Base-by-base conservation (phyloP, 169 alveolate species). In the Plasmodium billcollinsi region DNA sequence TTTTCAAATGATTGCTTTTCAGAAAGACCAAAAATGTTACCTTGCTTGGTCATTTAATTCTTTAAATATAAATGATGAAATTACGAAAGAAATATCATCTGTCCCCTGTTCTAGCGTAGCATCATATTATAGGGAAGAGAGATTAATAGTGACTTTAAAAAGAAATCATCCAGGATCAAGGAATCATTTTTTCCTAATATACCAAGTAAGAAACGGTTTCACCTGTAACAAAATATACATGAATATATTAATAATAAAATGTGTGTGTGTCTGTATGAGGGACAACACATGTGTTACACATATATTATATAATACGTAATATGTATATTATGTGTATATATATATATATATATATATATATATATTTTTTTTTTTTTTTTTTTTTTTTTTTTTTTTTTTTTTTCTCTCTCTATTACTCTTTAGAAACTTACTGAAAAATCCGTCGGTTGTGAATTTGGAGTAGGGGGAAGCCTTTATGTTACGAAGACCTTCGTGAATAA, bases 31-130 rank as follows among this genome's bases (percentile, higher is more conserved):
- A 12, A 43, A 3, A n/a, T 76, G 89, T 65, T 76, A 76, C 24
- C 63, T 76, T 14, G 73, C 76, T 1, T 76, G 89, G 89, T 63
- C 76, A 0, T 76, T 76, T 56, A 76, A 76, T 52, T 76, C 69
- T 0, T 6, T 33, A 8, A 65, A 18, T 52, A 62, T 76, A 24
- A 76, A 76, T 21, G 66, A 54, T 18, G 89, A 76, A 6, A 63
- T 76, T 9, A 56, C n/a, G 24, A 29, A 24, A 54, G 21, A 18
- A 52, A 47, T 76, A 58, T 45, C 76, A 11, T 74, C 63, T 12
- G 18, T 50, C 1, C 29, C 74, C 0, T 76, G 89, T 18, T 76
- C 75, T 2, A 67, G 29, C 9, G 89, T 76, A 1, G 63, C 89
- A 3, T 8, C 50, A 18, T 11, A 58, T 49, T 50, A 63, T 9